A percentile compares a stretch with the other conserved stretches of the same genome.
Evolutionary conservation across 768 basidiomycete species (phyloP).

Genomic region (Boletus reticuloceps): DNA sequence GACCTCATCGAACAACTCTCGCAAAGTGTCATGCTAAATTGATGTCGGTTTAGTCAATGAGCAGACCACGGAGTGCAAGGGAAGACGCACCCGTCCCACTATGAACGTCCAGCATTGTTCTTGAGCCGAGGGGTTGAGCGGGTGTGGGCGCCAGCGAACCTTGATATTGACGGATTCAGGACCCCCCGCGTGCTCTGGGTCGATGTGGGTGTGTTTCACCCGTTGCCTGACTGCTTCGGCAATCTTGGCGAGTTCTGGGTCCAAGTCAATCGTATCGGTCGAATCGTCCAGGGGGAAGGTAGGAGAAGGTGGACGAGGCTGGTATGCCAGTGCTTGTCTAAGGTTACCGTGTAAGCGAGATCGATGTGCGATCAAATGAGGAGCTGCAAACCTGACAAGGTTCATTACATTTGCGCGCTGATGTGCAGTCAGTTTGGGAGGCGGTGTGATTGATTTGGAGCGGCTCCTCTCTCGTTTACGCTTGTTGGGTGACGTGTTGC

Average conservation of each 20-base stretch:
- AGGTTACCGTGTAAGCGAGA: conserved; percentile 2
- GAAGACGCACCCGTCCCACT: conserved; percentile 53
- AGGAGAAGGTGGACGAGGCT: conserved; percentile 48
- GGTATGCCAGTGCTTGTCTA: conserved; percentile 48
- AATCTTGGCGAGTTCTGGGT: conserved; percentile 63
- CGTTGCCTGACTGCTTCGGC: conserved; percentile 38
- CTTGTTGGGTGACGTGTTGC: conserved; percentile 33
- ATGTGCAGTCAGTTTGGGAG: conserved; percentile 55
- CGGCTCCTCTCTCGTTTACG: conserved; percentile 53
- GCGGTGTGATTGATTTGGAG: conserved; percentile 75
- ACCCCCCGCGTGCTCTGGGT: conserved; percentile 30
- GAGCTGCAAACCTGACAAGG: conserved; percentile 52
- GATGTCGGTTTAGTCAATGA: background rate
- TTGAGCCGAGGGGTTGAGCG: conserved; percentile 42
- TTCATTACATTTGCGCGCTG: conserved; percentile 56
- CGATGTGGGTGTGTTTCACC: conserved; percentile 22
- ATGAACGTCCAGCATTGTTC: conserved; percentile 48
- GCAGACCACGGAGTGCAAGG: background rate
- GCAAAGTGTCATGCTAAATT: conserved; percentile 61
- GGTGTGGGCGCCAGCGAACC: conserved; percentile 69
- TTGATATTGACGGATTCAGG: conserved; percentile 44
- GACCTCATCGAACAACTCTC: conserved; percentile 58
- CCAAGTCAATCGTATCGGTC: conserved; percentile 47
- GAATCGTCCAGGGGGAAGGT: conserved; percentile 41
- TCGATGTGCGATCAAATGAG: background rate